Evolutionary conservation across 495 filamentous ascomycete genomes (phyloP).

Genomic region (Aspergillus conjunctus): DNA sequence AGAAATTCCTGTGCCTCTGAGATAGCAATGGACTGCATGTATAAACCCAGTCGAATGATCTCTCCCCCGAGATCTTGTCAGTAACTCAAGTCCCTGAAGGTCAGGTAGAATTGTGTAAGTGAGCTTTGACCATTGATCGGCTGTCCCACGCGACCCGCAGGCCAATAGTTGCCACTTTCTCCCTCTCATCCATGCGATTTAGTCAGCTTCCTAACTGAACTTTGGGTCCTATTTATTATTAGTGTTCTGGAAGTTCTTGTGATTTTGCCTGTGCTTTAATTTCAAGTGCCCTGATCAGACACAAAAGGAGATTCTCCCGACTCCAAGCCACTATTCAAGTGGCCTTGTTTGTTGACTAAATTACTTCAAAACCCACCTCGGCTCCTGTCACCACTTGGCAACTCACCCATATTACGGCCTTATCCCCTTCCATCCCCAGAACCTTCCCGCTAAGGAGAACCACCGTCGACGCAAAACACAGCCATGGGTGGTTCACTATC

Average conservation of each 20-base stretch:
- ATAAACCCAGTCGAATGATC: too few relatives aligned
- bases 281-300: constrained; percentile 9
- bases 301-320: background rate
- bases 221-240: constrained; percentile 13
- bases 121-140: constrained; percentile 33
- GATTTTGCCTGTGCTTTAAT: background rate
- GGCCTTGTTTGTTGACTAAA: background rate
- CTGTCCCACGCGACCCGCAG: constrained; percentile 13
- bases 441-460: constrained; percentile 7
- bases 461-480: constrained; percentile 20
- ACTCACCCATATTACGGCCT: constrained; percentile 4
- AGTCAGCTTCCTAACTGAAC: constrained; percentile 23
- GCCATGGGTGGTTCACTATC: constrained; percentile 82
- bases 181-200: constrained; percentile 21
- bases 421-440: constrained; percentile 5
- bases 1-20: too few relatives aligned
- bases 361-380: background rate
- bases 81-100: too few relatives aligned
- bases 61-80: too few relatives aligned
- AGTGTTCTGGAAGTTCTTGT: constrained; percentile 18
- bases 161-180: constrained; percentile 28
- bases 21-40: too few relatives aligned
- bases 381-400: background rate
- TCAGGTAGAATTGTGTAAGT: background rate
- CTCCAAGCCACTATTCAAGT: background rate